Evolutionary conservation across 495 filamentous ascomycete genomes (phyloP).

Genomic region (Daldinia childiae): DNA sequence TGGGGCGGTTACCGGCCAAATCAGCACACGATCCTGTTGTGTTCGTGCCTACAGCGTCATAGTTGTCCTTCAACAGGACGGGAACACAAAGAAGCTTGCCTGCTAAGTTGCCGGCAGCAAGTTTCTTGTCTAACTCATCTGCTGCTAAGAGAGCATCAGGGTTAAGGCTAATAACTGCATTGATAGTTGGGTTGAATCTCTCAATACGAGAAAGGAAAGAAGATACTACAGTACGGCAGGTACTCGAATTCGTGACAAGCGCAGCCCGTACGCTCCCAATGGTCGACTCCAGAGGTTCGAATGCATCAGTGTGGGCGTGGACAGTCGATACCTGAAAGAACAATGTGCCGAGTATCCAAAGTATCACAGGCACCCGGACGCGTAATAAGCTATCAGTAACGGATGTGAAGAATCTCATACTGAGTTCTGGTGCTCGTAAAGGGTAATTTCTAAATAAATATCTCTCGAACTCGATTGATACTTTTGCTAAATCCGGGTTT

Average conservation of each 20-base stretch:
- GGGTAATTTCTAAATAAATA: not conserved
- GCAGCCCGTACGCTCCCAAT: conserved; percentile 63
- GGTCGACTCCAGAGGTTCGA: conserved; percentile 65
- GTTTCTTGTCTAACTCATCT: conserved; percentile 54
- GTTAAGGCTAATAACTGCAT: conserved; percentile 66
- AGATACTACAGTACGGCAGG: conserved; percentile 62
- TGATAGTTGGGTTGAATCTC: conserved; percentile 63
- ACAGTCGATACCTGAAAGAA: conserved; percentile 8
- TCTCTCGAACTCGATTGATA: conserved; percentile 13
- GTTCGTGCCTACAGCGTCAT: conserved; percentile 59
- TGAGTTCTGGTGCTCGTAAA: conserved; percentile 13
- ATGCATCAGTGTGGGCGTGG: conserved; percentile 29
- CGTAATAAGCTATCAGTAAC: conserved; percentile 19
- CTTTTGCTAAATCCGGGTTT: conserved; percentile 23
- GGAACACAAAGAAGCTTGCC: conserved; percentile 66
- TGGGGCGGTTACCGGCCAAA: conserved; percentile 56
- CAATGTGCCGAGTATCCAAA: conserved; percentile 20
- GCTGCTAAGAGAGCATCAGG: conserved; percentile 60
- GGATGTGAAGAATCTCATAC: conserved; percentile 18
- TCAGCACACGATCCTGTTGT: conserved; percentile 65
- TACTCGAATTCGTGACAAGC: conserved; percentile 58
- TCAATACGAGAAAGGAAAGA: conserved; percentile 66
- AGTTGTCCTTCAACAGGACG: conserved; percentile 71
- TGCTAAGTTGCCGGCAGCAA: conserved; percentile 56
- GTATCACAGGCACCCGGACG: conserved; percentile 6